These are phyloP conservation scores for Globisporangium perplexum DNA, from an alignment of 352 stramenopile species.

Conservation along the genomic window DNA sequence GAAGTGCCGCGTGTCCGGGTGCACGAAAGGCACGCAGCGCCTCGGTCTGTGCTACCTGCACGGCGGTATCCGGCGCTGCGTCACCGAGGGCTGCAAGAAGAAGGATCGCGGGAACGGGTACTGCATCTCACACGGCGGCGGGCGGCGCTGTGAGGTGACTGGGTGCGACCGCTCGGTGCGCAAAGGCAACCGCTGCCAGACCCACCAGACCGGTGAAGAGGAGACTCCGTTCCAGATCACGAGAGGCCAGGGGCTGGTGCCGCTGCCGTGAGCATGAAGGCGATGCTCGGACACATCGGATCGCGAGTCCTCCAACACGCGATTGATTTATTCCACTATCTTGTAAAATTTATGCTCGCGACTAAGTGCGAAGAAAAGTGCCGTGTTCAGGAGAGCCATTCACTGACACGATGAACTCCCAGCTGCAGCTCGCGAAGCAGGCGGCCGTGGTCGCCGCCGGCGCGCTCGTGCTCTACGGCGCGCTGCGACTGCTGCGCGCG, in stretches of 20 bases:
- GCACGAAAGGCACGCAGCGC: slow-evolving; percentile 72
- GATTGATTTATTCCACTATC: neutral
- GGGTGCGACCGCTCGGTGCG: slow-evolving; percentile 61
- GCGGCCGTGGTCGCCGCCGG: slow-evolving; percentile 14
- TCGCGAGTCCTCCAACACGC: neutral
- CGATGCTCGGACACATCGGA: no score
- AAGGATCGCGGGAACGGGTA: slow-evolving; percentile 80
- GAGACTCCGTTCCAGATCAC: slow-evolving; percentile 40
- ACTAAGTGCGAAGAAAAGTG: neutral
- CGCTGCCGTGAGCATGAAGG: slow-evolving; percentile 4
- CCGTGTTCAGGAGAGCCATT: neutral
- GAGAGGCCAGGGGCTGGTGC: slow-evolving; percentile 19
- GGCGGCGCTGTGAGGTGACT: slow-evolving; percentile 51
- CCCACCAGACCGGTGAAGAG: slow-evolving; percentile 35
- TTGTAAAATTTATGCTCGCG: neutral
- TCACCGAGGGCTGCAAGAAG: slow-evolving; percentile 70
- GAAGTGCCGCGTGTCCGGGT: slow-evolving; percentile 59
- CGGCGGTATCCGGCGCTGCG: slow-evolving; percentile 67
- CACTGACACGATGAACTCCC: slow-evolving; percentile 8
- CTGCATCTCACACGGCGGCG: slow-evolving; percentile 76
- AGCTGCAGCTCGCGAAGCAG: slow-evolving; percentile 12
- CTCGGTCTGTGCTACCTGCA: slow-evolving; percentile 79
- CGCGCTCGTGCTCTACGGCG: slow-evolving; percentile 35
- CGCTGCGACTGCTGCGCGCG: slow-evolving; percentile 53
- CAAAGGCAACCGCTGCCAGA: slow-evolving; percentile 73